Evolutionary conservation across 257 asterid species (phyloP), one percentile per base, ranked within the genome.

Genomic region (Misopates orontium): DNA sequence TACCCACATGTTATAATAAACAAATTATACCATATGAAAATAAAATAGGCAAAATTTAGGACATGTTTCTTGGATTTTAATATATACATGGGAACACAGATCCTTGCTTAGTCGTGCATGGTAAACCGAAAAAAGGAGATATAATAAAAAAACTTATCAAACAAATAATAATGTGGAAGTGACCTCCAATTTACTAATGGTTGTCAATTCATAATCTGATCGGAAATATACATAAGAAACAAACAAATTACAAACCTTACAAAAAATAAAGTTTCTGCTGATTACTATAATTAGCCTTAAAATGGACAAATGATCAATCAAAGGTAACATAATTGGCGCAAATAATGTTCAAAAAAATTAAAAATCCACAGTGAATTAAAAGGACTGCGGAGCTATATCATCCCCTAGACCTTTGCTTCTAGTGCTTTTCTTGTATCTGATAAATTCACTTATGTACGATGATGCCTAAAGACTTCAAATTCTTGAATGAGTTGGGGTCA

Each of bases 401-500:
- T 56, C 14, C 50, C 62, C 65, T 64, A 62, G 66, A 65, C 53
- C 24, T 65, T 71, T 76, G 47, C 50, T 40, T 32, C 44, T 42
- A 36, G n/a, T 45, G 13, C 19, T 14, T 60, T 58, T 40, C 28
- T 1, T 66, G 25, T 52, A 54, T 73, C 10, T 42, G 25, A 67
- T 67, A 63, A 68, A 49, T 49, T 51, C 24, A 24, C n/a, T 15
- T 63, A 58, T 73, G 19, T 73, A 70, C 74, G 63, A 24, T n/a
- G n/a, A n/a, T 50, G 41, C 55, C 69, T 67, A 44, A 44, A 51
- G 13, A 31, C 48, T 56, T 8, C 48, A 66, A 1, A 50, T 16
- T 44, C 31, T 6, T 2, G 44, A 42, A 2, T 23, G n/a, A n/a
- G 9, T 68, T 14, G 6, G 5, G 32, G 70, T 88, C 86, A 88